phyloP scores from a whole-genome alignment of 1,284 basidiomycete species.

The Hemileia vastatrix region DNA sequence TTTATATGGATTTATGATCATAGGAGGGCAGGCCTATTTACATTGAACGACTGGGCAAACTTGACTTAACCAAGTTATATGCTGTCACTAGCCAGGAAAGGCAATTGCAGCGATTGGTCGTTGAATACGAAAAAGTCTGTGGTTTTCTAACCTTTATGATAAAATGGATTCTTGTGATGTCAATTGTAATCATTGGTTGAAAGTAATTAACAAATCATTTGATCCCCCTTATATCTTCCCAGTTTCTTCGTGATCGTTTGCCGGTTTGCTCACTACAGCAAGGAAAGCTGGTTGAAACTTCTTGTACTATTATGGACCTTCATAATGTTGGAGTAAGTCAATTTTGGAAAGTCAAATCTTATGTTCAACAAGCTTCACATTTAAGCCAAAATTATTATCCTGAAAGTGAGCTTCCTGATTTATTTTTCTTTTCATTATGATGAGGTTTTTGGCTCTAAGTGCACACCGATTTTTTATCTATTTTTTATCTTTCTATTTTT shows the following conservation, averaged over 20 bases:
- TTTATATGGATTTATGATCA: neutral
- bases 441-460: neutral
- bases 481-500: constrained; percentile 46
- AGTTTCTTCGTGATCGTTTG: constrained; percentile 47
- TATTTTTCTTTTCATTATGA: neutral
- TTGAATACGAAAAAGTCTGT: constrained; percentile 88
- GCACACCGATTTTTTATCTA: neutral
- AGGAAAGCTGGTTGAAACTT: constrained; percentile 90
- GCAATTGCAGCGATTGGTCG: constrained; percentile 76
- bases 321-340: constrained; percentile 66
- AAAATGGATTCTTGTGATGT: neutral
- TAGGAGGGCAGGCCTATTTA: constrained; percentile 93
- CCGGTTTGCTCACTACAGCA: constrained; percentile 65
- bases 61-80: constrained; percentile 77
- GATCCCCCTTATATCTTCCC: neutral
- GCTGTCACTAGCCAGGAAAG: constrained; percentile 73
- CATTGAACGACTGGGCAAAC: constrained; percentile 81
- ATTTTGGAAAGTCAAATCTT: constrained; percentile 88
- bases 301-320: constrained; percentile 94
- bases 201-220: neutral
- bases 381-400: constrained; percentile 78
- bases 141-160: constrained; percentile 49
- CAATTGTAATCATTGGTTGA: neutral
- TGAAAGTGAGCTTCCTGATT: constrained; percentile 38
- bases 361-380: constrained; percentile 65